These are phyloP conservation scores for Parmelia sp. DNA, from an alignment of 495 filamentous ascomycete species.

Conservation along the genomic window DNA sequence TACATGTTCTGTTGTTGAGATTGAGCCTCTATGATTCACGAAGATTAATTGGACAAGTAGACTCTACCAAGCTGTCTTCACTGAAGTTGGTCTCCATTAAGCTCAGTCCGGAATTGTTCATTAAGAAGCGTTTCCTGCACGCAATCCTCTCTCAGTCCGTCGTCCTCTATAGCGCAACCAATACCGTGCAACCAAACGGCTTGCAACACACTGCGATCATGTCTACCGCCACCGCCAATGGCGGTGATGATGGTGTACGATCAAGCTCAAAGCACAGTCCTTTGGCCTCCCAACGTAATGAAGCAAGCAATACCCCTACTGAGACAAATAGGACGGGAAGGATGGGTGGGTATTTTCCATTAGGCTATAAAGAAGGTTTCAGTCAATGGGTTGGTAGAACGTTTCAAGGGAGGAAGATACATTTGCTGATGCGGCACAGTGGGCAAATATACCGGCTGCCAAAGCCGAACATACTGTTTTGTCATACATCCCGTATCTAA, in stretches of 20 bases:
- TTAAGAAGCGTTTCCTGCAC: neutral
- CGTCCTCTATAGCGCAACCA: neutral
- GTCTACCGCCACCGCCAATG: slow-evolving; percentile 19
- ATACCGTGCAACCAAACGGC: neutral
- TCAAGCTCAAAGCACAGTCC: slow-evolving; percentile 40
- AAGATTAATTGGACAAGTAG: neutral
- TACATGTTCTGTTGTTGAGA: neutral
- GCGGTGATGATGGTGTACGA: slow-evolving; percentile 31
- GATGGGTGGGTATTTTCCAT: slow-evolving; percentile 57
- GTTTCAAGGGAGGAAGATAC: neutral
- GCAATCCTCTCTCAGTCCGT: neutral
- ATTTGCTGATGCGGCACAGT: slow-evolving; percentile 45
- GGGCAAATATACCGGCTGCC: slow-evolving; percentile 74
- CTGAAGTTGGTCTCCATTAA: neutral
- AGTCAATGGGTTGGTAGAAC: slow-evolving; percentile 69
- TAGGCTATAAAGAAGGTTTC: slow-evolving; percentile 87
- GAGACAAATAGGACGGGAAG: slow-evolving; percentile 31
- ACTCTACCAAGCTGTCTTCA: slow-evolving; percentile 7
- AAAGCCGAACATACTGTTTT: slow-evolving; percentile 85
- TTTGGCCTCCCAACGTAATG: slow-evolving; percentile 47
- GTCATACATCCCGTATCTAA: slow-evolving; percentile 77
- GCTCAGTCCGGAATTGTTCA: neutral
- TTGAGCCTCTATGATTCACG: neutral
- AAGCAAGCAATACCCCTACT: slow-evolving; percentile 28
- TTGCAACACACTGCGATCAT: neutral